Conservation (phyloP, 2,329 filamentous ascomycete species). For the Stenocarpella maydis region DNA sequence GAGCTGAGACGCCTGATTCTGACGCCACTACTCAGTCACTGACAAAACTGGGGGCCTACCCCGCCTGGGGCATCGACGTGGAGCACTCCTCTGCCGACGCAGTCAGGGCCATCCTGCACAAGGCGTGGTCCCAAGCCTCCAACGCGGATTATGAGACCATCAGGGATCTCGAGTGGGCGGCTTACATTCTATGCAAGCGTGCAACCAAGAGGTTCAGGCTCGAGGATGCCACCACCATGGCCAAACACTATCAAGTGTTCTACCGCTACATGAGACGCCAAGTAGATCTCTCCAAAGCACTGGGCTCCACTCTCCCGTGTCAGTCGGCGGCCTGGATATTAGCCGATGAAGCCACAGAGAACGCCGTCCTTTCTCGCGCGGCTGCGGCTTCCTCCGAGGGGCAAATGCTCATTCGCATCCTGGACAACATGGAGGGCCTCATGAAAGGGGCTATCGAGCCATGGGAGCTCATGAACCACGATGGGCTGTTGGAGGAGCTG, state of each 20-base stretch:
- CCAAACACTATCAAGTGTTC: constrained; percentile 15
- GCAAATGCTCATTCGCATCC: constrained; percentile 1
- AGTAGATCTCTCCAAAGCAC: not conserved
- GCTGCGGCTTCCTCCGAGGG: not conserved
- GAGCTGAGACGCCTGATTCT: not conserved
- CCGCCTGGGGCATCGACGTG: constrained; percentile 6
- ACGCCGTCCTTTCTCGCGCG: not conserved
- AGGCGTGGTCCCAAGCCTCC: not conserved
- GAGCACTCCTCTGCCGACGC: not conserved
- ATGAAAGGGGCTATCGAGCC: not conserved
- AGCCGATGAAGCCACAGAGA: not conserved
- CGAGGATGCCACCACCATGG: not conserved
- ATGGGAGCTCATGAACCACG: constrained; percentile 19
- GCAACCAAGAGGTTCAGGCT: not conserved
- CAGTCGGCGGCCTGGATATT: not conserved
- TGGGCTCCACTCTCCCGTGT: not conserved
- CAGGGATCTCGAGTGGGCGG: constrained; percentile 17
- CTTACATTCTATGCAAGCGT: constrained; percentile 24
- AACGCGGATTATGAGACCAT: not conserved
- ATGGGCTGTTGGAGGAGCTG: constrained; percentile 18
- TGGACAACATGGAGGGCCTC: not conserved
- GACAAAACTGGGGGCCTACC: constrained; percentile 12
- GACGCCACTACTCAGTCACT: not conserved
- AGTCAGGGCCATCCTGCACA: not conserved
- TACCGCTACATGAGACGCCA: constrained; percentile 6